phyloP scores from a whole-genome alignment of 2,329 filamentous ascomycete genomes.

The Nemania serpens region DNA sequence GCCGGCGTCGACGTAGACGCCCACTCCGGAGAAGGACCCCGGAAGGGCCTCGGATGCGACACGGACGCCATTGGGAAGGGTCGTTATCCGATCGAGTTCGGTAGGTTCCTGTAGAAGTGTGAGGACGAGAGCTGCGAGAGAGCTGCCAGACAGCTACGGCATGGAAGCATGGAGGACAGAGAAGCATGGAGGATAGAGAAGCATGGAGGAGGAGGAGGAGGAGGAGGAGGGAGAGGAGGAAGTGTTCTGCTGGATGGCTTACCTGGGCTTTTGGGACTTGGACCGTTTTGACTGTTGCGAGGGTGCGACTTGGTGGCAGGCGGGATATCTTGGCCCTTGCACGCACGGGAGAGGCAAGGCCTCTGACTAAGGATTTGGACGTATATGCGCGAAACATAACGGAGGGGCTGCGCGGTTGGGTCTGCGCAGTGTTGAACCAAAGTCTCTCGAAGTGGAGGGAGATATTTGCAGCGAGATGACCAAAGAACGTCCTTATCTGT shows the following conservation, averaged over 20 bases:
- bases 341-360: conserved; percentile 31
- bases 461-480: conserved; percentile 30
- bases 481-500: conserved; percentile 18
- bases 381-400: conserved; percentile 38
- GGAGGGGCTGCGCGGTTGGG: conserved; percentile 17
- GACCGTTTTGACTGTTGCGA: conserved; percentile 36
- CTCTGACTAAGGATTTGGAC: conserved; percentile 31
- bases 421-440: conserved; percentile 10
- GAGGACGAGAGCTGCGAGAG: neutral
- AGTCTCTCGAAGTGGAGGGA: conserved; percentile 9
- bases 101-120: conserved; percentile 68
- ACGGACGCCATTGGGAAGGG: conserved; percentile 87
- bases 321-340: conserved; percentile 25
- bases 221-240: too few species aligned
- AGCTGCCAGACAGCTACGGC: neutral
- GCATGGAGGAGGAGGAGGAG: too few species aligned
- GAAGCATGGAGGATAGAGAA: too few species aligned
- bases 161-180: too few species aligned
- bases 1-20: conserved; percentile 93
- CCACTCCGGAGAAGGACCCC: conserved; percentile 91
- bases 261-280: conserved; percentile 35
- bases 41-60: conserved; percentile 94
- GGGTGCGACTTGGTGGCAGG: conserved; percentile 28
- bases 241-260: conserved; percentile 1
- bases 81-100: conserved; percentile 86